A percentile compares a stretch with the other conserved stretches of the same genome.
phyloP scores from a whole-genome alignment of 176 grass and related monocot genomes.

The Olyra latifolia region DNA sequence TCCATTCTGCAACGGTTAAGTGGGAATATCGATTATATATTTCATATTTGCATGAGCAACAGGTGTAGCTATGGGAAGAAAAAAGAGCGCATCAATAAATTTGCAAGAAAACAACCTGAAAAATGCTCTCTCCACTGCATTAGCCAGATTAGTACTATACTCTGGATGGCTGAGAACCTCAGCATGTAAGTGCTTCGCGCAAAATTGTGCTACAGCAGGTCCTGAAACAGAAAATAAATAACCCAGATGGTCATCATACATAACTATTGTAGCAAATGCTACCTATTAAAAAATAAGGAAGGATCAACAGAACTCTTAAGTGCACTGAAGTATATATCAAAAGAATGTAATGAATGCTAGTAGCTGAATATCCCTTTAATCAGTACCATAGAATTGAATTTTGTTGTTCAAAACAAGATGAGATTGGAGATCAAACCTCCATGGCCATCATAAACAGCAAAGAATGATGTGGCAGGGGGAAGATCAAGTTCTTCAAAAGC shows the following conservation, averaged over 20 bases:
- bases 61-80: conserved; percentile 11
- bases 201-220: conserved; percentile 39
- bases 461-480: conserved; percentile 47
- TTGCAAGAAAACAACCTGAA: conserved; percentile 32
- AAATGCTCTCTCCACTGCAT: conserved; percentile 19
- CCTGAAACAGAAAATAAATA: conserved; percentile 31
- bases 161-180: conserved; percentile 12
- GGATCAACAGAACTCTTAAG: neutral
- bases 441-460: conserved; percentile 59
- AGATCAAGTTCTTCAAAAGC: conserved; percentile 17
- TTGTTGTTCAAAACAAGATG: neutral
- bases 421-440: conserved; percentile 36
- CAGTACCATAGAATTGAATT: neutral
- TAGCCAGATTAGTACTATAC: neutral
- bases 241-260: neutral
- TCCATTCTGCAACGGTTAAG: conserved; percentile 45
- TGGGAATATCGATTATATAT: neutral
- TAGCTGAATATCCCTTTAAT: conserved; percentile 5
- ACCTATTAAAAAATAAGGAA: neutral
- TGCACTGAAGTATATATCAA: neutral
- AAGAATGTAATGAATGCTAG: conserved; percentile 1
- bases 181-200: conserved; percentile 34
- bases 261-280: neutral
- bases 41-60: neutral
- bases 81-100: conserved; percentile 2